A percentile compares a stretch with the other conserved stretches of the same genome.
These are phyloP conservation scores for Aspergillus pseudoterreus DNA, from an alignment of 2,329 filamentous ascomycete species.

Conservation along the genomic window DNA sequence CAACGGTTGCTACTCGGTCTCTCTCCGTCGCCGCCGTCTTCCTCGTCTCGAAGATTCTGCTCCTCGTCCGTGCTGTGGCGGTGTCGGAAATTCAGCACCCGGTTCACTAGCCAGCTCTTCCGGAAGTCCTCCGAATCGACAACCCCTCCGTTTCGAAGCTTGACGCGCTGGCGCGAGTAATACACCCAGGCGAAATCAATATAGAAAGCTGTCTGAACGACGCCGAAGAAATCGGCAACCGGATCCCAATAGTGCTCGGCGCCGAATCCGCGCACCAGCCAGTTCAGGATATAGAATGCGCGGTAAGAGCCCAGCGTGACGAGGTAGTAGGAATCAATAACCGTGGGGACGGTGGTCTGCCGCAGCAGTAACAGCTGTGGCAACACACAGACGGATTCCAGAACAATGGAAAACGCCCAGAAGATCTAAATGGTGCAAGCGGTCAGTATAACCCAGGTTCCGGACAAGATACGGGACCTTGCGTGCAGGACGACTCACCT, in stretches of 20 bases:
- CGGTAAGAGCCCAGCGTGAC: constrained; percentile 83
- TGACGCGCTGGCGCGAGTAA: constrained; percentile 87
- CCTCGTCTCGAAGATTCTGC: constrained; percentile 31
- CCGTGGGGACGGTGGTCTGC: constrained; percentile 91
- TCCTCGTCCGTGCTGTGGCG: constrained; percentile 36
- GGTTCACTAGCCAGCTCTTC: constrained; percentile 77
- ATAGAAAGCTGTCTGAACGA: constrained; percentile 86
- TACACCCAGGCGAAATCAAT: constrained; percentile 97
- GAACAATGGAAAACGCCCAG: constrained; percentile 85
- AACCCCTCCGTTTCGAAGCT: constrained; percentile 81
- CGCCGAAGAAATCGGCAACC: constrained; percentile 77
- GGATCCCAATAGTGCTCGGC: constrained; percentile 60
- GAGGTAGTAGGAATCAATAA: constrained; percentile 96
- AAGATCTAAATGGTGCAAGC: constrained; percentile 54
- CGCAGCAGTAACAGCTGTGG: constrained; percentile 88
- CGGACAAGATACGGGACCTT: not conserved
- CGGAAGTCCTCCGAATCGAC: constrained; percentile 87
- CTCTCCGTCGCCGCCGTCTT: constrained; percentile 20
- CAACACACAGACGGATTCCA: constrained; percentile 86
- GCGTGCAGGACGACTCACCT: constrained; percentile 29
- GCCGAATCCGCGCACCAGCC: constrained; percentile 69
- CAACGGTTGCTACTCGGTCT: constrained; percentile 45
- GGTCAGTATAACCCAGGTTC: not conserved
- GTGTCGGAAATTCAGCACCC: constrained; percentile 61
- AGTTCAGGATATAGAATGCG: constrained; percentile 85